phyloP scores from a whole-genome alignment of 2,329 filamentous ascomycete genomes.

The Fusarium paranaense region DNA sequence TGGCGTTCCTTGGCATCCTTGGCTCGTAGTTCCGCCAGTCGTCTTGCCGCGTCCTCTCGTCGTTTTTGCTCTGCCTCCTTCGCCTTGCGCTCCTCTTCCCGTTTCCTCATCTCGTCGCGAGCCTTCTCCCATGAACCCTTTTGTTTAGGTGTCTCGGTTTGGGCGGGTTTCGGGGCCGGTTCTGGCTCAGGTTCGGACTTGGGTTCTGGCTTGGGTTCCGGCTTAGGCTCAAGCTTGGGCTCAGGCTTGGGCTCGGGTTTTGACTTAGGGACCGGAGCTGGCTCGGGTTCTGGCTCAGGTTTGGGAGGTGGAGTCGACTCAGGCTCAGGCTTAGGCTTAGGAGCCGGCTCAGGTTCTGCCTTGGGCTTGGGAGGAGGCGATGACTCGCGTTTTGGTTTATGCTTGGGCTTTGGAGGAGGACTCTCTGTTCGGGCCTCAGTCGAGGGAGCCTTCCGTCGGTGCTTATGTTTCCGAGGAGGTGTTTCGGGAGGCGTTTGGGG shows the following conservation, averaged over 20 bases:
- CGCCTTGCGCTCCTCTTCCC: conserved; percentile 72
- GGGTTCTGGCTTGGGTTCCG: not conserved
- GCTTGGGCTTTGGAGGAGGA: conserved; percentile 37
- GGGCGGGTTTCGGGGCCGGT: conserved; percentile 9
- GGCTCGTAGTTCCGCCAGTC: conserved; percentile 66
- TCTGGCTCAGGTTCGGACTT: not conserved
- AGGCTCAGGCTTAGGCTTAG: not conserved
- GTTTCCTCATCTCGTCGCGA: conserved; percentile 72
- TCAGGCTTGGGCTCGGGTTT: conserved; percentile 27
- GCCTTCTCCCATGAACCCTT: conserved; percentile 75
- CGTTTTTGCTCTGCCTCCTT: conserved; percentile 71
- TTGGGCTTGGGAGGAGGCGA: not conserved
- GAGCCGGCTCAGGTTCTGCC: not conserved
- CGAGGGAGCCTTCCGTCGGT: conserved; percentile 37
- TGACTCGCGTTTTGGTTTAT: conserved; percentile 34
- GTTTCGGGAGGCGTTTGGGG: conserved; percentile 37
- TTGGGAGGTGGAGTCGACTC: not conserved
- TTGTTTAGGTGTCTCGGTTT: conserved; percentile 46
- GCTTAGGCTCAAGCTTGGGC: not conserved
- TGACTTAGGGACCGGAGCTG: conserved; percentile 5
- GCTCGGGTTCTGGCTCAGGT: not conserved
- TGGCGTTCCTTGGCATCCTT: conserved; percentile 64
- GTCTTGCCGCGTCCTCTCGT: conserved; percentile 65
- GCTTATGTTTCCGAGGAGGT: conserved; percentile 40
- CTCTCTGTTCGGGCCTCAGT: conserved; percentile 30